Percentiles rank a stretch among this genome's conserved stretches.
These are phyloP conservation scores for Puccinellia tenuiflora DNA, from an alignment of 176 grass and related monocot genomes.

Conservation along the genomic window DNA sequence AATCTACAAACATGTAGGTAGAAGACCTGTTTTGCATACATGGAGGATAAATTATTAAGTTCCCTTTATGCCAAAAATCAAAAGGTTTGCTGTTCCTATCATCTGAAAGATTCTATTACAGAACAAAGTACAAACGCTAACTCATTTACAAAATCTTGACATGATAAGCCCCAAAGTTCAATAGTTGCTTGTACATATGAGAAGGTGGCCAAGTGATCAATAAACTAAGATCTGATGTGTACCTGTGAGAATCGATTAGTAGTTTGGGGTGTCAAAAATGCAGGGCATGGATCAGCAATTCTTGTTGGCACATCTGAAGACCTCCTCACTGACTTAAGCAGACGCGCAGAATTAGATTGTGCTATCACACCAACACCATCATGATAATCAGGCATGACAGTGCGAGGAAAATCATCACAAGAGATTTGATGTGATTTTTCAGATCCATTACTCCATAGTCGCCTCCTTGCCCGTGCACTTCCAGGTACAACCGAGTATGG, in stretches of 20 bases:
- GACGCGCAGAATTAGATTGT: constrained; percentile 17
- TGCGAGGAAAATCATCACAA: constrained; percentile 1
- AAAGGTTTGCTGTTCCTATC: background rate
- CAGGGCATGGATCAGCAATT: constrained; percentile 24
- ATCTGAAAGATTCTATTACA: background rate
- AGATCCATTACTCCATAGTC: constrained; percentile 27
- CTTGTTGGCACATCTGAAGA: constrained; percentile 16
- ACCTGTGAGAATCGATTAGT: constrained; percentile 34
- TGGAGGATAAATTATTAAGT: background rate
- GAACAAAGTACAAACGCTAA: background rate
- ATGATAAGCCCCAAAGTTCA: background rate
- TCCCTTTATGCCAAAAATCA: background rate
- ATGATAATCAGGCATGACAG: background rate
- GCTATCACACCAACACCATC: constrained; percentile 12
- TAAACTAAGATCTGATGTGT: background rate
- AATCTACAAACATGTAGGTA: background rate
- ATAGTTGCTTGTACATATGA: background rate
- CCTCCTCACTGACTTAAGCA: constrained; percentile 20
- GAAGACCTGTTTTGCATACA: background rate
- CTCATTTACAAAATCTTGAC: background rate
- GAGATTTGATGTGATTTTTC: constrained; percentile 12
- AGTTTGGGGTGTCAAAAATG: constrained; percentile 23
- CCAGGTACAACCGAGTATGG: constrained; percentile 5
- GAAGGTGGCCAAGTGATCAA: background rate
- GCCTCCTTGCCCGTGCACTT: constrained; percentile 18